Evolutionary conservation across 495 filamentous ascomycete species (phyloP), one percentile per base, ranked within the genome.

Genomic region (Cercophora scortea): DNA sequence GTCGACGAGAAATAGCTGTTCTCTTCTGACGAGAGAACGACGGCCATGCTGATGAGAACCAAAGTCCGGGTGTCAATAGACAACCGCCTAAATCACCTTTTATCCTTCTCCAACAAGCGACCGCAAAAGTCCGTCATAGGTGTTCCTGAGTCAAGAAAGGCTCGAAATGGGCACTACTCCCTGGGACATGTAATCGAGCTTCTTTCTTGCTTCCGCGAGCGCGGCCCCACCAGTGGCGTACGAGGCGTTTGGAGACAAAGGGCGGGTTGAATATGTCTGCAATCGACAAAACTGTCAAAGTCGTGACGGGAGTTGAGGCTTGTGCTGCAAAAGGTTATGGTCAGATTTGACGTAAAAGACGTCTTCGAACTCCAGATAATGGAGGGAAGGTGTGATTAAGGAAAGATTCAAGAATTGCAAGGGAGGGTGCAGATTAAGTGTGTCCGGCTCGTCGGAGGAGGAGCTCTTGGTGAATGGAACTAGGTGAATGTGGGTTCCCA

Each of bases 1-100:
- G 73, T 59, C 32, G 66, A 53, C 19, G 70, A 61, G 64, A 76
- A 77, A 57, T 69, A 70, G 51, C 63, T 63, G 40, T 58, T 70
- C 51, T 76, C 73, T 46, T 77, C 72, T 2, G 68, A 68, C 38
- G 71, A 56, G 42, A 76, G 59, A 57, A 74, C 72, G 36, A 75
- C 66, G 40, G 74, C 71, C 73, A 76, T 77, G 33, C 51, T 69
- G 62, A 57, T 48, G 32, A 50, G 18, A 12, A 42, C 33, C 44
- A 40, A 50, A 56, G 42, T 45, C 50, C 50, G 51, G 56, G 52
- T 50, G 53, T 57, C 47, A 52, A 33, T 42, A 51, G 53, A 59
- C 50, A 35, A 42, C 43, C 36, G 59, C 61, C 64, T 62, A 64
- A 51, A 51, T 55, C 61, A 57, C 64, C 60, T 55, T 55, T 48